phyloP scores from a whole-genome alignment of 306 rosid species.

The Leucaena leucocephala region DNA sequence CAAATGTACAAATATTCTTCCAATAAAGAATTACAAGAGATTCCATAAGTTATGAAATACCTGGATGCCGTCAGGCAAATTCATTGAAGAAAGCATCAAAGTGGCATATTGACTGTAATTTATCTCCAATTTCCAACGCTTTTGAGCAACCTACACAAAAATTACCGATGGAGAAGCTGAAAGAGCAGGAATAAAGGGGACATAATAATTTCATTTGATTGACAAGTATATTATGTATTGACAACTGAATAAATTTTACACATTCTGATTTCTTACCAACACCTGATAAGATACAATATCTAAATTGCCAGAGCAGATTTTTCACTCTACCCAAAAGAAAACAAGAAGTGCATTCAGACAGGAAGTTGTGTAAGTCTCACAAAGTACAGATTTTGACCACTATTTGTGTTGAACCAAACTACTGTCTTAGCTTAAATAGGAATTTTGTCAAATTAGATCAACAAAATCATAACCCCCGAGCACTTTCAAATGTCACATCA shows the following conservation, averaged over 20 bases:
- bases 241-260: background rate
- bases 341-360: background rate
- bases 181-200: background rate
- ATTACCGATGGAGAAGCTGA: background rate
- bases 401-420: background rate
- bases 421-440: background rate
- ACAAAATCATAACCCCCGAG: background rate
- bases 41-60: conserved; percentile 40
- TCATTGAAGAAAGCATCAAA: conserved; percentile 96
- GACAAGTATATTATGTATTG: background rate
- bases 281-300: background rate
- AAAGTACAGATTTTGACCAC: background rate
- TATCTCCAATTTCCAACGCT: conserved; percentile 91
- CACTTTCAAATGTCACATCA: conserved; percentile 2
- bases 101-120: conserved; percentile 85
- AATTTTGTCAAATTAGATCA: background rate
- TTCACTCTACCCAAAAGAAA: background rate
- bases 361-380: background rate
- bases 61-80: conserved; percentile 95
- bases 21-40: conserved; percentile 1
- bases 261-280: background rate
- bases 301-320: background rate
- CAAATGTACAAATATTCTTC: background rate
- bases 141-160: conserved; percentile 71
- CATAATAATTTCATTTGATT: background rate